A percentile compares a stretch with the other conserved stretches of the same genome.
Evolutionary conservation across 805 yeast genomes (phyloP).

Genomic region (Priceomyces medius): DNA sequence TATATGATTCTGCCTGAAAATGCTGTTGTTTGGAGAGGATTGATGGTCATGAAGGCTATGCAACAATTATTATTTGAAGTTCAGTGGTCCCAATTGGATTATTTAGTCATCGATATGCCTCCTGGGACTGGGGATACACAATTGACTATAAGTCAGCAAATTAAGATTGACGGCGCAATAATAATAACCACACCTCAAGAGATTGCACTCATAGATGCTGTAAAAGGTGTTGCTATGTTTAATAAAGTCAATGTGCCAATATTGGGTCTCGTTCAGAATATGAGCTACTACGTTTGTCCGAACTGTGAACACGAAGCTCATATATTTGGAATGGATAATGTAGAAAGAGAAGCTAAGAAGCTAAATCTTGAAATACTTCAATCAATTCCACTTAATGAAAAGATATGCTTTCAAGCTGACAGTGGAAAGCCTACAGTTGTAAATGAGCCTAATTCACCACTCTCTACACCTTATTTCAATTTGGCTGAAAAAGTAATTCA

Average conservation of each 20-base stretch:
- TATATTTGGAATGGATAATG: conserved; percentile 69
- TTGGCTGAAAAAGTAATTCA: conserved; percentile 37
- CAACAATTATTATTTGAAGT: conserved; percentile 84
- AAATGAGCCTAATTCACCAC: conserved; percentile 32
- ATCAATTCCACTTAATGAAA: conserved; percentile 62
- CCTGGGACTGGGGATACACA: conserved; percentile 93
- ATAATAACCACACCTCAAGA: conserved; percentile 88
- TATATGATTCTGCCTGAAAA: conserved; percentile 64
- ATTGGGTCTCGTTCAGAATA: conserved; percentile 76
- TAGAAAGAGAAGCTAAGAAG: conserved; percentile 48
- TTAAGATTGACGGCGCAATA: conserved; percentile 75
- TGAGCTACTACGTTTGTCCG: conserved; percentile 77
- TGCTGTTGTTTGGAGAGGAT: conserved; percentile 82
- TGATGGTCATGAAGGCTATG: conserved; percentile 83
- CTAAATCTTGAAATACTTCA: conserved; percentile 56
- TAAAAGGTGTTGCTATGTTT: conserved; percentile 79
- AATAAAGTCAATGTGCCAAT: conserved; percentile 69
- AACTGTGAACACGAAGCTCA: conserved; percentile 72
- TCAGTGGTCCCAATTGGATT: conserved; percentile 66
- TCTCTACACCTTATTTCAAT: conserved; percentile 44
- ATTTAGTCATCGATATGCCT: conserved; percentile 78
- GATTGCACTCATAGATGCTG: conserved; percentile 75
- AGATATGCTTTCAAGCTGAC: conserved; percentile 62
- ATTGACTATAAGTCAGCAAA: conserved; percentile 74
- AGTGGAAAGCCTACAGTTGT: conserved; percentile 62